Base-by-base conservation (phyloP, 805 yeast genomes). In the Diddensiella santjacobensis region DNA sequence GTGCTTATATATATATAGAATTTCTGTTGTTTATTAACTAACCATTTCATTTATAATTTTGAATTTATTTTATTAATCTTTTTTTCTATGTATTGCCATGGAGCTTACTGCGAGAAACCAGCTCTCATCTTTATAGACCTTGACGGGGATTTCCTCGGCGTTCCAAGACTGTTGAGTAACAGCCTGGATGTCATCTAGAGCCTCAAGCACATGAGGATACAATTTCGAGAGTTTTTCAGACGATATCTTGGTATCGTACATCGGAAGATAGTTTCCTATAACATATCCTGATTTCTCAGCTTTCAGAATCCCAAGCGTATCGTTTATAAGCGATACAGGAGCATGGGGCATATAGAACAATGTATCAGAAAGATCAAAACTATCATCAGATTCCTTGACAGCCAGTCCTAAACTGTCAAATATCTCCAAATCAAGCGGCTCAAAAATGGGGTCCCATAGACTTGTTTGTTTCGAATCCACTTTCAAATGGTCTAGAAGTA, bases 321-420 rank as follows among this genome's bases (percentile, higher is more conserved):
- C 18, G 15, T 59, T 58, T 3, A 61, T 57, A 2, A 69, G 54
- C 1, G 58, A 46, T 35, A 83, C 63, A 1, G 88, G 87, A 0
- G 90, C 91, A 66, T 86, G 95, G 0, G 95, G 95, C 41, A 86
- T 70, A 58, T 78, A 85, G 61, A 69, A 83, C 1, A 86, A 63
- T 0, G 72, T 67, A 0, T 52, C 38, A 6, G 46, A 44, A 15
- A 15, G 23, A 18, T 44, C 15, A 3, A 26, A 42, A 13, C 47
- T 41, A 15, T 47, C 56, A 19, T 59, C 52, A 3, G 53, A 57
- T 24, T 64, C 67, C 4, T 54, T 58, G 3, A 68, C 62, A 1
- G 56, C 38, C 10, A 61, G 47, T 1, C 65, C 66, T 33, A 58
- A 48, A 1, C 47, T 44, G 3, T 51, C 38, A 5, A 80, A 62